phyloP scores from a whole-genome alignment of 1,284 basidiomycete genomes.

The Cutaneotrichosporon sp. region DNA sequence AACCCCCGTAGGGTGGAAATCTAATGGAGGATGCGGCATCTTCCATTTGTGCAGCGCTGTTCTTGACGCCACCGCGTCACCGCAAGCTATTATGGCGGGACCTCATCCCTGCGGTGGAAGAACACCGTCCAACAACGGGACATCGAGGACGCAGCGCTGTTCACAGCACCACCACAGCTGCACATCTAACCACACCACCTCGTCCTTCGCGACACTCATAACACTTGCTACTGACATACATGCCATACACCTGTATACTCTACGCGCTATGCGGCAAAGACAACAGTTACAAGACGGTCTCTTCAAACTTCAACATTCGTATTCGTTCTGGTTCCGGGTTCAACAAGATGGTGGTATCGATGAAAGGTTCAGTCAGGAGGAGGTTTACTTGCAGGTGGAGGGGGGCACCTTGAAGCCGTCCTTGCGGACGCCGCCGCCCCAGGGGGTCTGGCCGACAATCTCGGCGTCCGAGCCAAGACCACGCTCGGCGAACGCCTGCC shows the following conservation, averaged over 20 bases:
- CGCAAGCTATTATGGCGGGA: too few species aligned
- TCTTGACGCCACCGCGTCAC: too few species aligned
- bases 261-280: not conserved
- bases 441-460: conserved; percentile 76
- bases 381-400: conserved; percentile 40
- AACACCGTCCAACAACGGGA: too few species aligned
- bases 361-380: not conserved
- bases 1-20: too few species aligned
- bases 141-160: too few species aligned
- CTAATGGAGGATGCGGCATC: too few species aligned
- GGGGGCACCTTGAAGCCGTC: conserved; percentile 51
- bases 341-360: not conserved
- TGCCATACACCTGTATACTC: conserved; percentile 3
- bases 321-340: not conserved
- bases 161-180: too few species aligned
- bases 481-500: conserved; percentile 75
- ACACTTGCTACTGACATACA: conserved; percentile 3
- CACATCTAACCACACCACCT: too few species aligned
- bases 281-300: not conserved
- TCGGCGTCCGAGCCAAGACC: conserved; percentile 72
- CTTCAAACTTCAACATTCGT: not conserved
- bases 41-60: too few species aligned
- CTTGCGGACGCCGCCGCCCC: conserved; percentile 74
- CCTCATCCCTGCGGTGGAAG: too few species aligned
- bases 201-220: not conserved